Evolutionary conservation across 2,329 filamentous ascomycete species (phyloP), one percentile per base, ranked within the genome.

Genomic region (Stagonosporopsis chrysanthemi): DNA sequence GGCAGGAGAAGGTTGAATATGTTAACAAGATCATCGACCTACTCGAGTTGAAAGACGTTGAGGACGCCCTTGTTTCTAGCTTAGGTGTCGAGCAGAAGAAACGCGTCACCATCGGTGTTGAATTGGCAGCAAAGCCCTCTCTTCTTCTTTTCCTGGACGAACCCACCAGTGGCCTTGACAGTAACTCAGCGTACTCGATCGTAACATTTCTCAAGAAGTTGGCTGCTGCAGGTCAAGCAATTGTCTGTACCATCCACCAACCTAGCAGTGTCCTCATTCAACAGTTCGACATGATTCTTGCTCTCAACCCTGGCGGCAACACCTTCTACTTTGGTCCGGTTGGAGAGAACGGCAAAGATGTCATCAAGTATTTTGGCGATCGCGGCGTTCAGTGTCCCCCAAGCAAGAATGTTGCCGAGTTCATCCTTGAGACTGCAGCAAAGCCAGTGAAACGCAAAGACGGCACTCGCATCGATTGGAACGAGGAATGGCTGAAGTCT

Each of bases 181-280:
- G 83, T 14, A 88, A 90, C 64, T 86, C 85, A 1, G 88, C 89
- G 0, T 89, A 83, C 73, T 88, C 84, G 0, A 90, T 91, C 57
- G 82, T 90, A 3, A 81, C 84, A 1, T 90, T 90, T 77, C 69
- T 90, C 52, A 87, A 86, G 77, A 90, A 90, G 70, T 80, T 91
- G 3, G 81, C 86, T 5, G 78, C 81, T 7, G 85, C 87, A 12
- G 88, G 88, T 1, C 87, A 90, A 68, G 88, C 88, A 7, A 90
- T 91, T 60, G 80, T 91, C 49, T 90, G 88, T 74, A 91, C 88
- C 0, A 90, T 91, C 51, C 88, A 91, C 68, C 88, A 91, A 68
- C 88, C 88, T 4, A 88, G 85, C 2, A 87, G 86, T 1, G 82
- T 89, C 57, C 79, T 91, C 2, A 87, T 90, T 54, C 83, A 90